These are phyloP conservation scores for Eimeria nieschulzi DNA, from an alignment of 169 alveolate genomes.

Conservation along the genomic window DNA sequence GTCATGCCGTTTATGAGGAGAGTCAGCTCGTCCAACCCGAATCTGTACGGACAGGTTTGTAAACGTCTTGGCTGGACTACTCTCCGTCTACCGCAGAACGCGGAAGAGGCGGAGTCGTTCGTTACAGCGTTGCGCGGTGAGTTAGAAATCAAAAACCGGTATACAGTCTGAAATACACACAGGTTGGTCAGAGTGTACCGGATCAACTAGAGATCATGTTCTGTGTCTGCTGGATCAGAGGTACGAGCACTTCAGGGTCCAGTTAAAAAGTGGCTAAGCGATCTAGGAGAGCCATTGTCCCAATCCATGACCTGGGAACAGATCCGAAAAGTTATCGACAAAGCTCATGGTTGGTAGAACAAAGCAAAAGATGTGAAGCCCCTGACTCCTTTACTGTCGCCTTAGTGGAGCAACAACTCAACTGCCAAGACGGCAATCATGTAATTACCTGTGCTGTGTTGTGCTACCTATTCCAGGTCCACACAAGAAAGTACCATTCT, in stretches of 20 bases:
- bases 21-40: conserved; percentile 30
- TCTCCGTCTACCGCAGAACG: background rate
- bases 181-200: too few species aligned
- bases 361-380: background rate
- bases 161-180: too few species aligned
- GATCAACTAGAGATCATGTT: background rate
- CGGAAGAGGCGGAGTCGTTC: conserved; percentile 56
- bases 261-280: conserved; percentile 11
- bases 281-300: conserved; percentile 9
- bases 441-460: background rate
- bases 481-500: conserved; percentile 43
- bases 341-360: conserved; percentile 38
- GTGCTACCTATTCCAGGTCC: conserved; percentile 36
- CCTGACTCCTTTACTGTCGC: background rate
- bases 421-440: background rate
- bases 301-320: conserved; percentile 32
- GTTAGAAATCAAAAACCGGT: background rate
- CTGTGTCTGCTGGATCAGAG: conserved; percentile 16
- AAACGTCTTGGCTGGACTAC: conserved; percentile 51
- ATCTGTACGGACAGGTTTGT: conserved; percentile 31
- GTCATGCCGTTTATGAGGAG: conserved; percentile 27
- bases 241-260: conserved; percentile 57
- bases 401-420: background rate
- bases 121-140: conserved; percentile 41
- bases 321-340: conserved; percentile 17